A percentile compares a stretch with the other conserved stretches of the same genome.
Conservation (phyloP, 2,329 filamentous ascomycete species). For the Fusarium fracticaudum region DNA sequence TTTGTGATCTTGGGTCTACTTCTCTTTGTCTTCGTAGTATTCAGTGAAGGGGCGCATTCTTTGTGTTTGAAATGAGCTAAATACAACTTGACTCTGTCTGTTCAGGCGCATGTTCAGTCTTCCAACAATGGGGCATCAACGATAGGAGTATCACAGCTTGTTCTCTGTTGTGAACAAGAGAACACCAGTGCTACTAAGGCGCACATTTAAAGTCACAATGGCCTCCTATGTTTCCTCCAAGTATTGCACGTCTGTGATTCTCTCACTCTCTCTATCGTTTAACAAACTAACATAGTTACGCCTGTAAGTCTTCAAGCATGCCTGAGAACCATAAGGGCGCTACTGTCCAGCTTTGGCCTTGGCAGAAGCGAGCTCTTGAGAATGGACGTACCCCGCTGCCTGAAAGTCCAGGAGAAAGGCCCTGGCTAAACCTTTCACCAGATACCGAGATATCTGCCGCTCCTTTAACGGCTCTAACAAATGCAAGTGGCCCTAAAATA, state of each 20-base stretch:
- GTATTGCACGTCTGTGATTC: accelerated
- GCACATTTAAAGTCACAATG: background rate
- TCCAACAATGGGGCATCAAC: background rate
- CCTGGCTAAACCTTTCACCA: background rate
- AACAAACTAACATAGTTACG: too few species aligned
- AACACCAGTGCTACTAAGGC: background rate
- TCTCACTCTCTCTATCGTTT: too few species aligned
- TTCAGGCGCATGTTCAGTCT: background rate
- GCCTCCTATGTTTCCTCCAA: background rate
- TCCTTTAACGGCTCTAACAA: background rate
- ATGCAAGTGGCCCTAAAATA: too few species aligned
- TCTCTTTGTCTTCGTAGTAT: background rate
- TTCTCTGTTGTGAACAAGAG: background rate
- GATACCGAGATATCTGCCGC: too few species aligned
- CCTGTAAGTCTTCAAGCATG: background rate
- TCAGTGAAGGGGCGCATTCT: background rate
- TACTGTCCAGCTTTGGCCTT: background rate
- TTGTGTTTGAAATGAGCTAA: background rate
- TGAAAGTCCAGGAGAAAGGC: background rate
- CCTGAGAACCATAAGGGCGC: background rate
- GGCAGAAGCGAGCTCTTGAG: conserved; percentile 2
- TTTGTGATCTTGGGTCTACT: background rate
- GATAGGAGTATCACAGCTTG: background rate
- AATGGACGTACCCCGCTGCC: conserved; percentile 1
- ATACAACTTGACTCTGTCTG: too few species aligned